A percentile compares a stretch with the other conserved stretches of the same genome.
Evolutionary conservation across 371 early-diverging fungal species (phyloP).

Genomic region (Circinella minor): DNA sequence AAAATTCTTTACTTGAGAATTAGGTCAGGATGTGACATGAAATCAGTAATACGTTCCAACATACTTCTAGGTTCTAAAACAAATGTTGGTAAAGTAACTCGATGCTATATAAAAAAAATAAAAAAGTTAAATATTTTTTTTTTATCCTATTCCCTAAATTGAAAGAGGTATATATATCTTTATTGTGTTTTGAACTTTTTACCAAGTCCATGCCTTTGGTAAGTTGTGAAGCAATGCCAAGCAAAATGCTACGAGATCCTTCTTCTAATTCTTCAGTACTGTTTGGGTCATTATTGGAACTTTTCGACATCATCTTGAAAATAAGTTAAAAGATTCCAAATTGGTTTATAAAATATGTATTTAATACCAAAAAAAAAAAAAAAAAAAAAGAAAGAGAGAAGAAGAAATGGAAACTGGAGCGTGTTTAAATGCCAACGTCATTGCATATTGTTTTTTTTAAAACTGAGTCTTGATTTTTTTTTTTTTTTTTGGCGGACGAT

Average conservation of each 20-base stretch:
- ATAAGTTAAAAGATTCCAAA: background rate
- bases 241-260: slow-evolving; percentile 84
- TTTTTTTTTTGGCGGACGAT: too few relatives aligned
- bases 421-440: background rate
- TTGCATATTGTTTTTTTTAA: too few relatives aligned
- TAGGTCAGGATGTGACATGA: slow-evolving; percentile 90
- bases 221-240: slow-evolving; percentile 85
- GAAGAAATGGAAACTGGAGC: background rate
- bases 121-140: too few relatives aligned
- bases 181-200: slow-evolving; percentile 19
- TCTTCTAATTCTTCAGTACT: slow-evolving; percentile 83
- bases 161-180: background rate
- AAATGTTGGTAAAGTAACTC: slow-evolving; percentile 95
- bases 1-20: slow-evolving; percentile 74
- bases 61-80: slow-evolving; percentile 93
- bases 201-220: slow-evolving; percentile 85
- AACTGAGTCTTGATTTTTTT: too few relatives aligned
- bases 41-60: slow-evolving; percentile 93
- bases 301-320: slow-evolving; percentile 13
- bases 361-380: background rate
- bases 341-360: too few relatives aligned
- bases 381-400: background rate
- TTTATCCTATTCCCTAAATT: too few relatives aligned
- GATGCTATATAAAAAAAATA: slow-evolving; percentile 30
- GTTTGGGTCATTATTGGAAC: slow-evolving; percentile 31